Evolutionary conservation across 78 protist genomes (phyloP), one percentile per base, ranked within the genome.

Genomic region (Dictyostelium brefeldianum): DNA sequence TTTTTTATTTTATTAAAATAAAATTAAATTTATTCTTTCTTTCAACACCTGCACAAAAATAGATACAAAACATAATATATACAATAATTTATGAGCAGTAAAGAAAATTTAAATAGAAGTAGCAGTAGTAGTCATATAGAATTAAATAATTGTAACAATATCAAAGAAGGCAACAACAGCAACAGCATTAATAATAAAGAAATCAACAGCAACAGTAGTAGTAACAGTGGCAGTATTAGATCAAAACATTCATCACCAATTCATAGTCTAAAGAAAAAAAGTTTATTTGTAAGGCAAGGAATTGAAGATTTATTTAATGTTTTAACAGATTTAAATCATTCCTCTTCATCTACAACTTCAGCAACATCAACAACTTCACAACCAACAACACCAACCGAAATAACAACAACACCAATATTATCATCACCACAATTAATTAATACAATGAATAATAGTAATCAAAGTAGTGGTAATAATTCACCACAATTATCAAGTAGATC

Each of bases 161-260:
- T 15, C 25, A 47, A 67, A 31, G 29, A 17, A 29, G 27, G 41
- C 41, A 57, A 78, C 8, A 78, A 50, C 56, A 78, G 70, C 64
- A 80, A 73, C 29, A 78, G 83, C 53, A 50, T 18, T 14, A 50
- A 36, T 25, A 62, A 25, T 25, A 36, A 62, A 25, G 22, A 25
- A 11, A 67, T 12, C 15, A 67, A 12, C 31, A 20, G 51, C 46
- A 25, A 51, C 1, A 47, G 57, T 64, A 27, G 36, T n/a, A 62
- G 89, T 62, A 43, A 48, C 56, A 80, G 89, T 59, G 22, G 22
- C n/a, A 43, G 89, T 43, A 47, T 18, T 64, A 80, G 77, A n/a
- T 59, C 77, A 46, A 82, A 69, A 50, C 48, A 73, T 69, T 71
- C 80, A 20, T 83, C 91, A 36, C 91, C 91, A 10, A 54, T 71